Evolutionary conservation across 2,329 filamentous ascomycete genomes (phyloP).

Genomic region (Dichotomopilus funicola): DNA sequence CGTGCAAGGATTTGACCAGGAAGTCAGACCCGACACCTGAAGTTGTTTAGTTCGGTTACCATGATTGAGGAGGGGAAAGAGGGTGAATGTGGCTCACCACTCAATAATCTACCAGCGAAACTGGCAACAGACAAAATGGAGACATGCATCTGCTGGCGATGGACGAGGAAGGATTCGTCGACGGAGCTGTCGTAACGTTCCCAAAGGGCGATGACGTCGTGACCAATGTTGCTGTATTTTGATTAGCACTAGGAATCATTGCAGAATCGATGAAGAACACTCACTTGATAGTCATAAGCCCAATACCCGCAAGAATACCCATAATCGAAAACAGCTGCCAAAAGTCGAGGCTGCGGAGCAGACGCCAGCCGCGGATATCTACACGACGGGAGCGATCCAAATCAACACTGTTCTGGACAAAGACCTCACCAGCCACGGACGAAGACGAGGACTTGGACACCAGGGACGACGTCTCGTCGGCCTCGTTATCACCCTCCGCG

Average conservation of each 20-base stretch:
- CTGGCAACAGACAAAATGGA: conserved; percentile 87
- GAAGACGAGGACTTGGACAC: conserved; percentile 60
- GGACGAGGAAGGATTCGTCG: conserved; percentile 66
- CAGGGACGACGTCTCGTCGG: conserved; percentile 75
- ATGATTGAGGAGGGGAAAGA: neutral
- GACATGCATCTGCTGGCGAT: conserved; percentile 84
- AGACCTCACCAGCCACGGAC: conserved; percentile 43
- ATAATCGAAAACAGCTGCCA: conserved; percentile 88
- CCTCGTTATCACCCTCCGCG: conserved; percentile 23
- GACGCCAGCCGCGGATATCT: conserved; percentile 81
- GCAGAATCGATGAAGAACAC: conserved; percentile 28
- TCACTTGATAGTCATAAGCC: conserved; percentile 98
- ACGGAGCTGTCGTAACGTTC: conserved; percentile 71
- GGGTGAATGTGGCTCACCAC: conserved; percentile 46
- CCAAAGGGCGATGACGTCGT: conserved; percentile 84
- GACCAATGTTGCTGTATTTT: conserved; percentile 75
- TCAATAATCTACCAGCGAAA: conserved; percentile 73
- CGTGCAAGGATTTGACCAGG: conserved; percentile 71
- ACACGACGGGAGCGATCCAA: conserved; percentile 68
- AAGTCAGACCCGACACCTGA: conserved; percentile 80
- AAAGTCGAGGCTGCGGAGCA: conserved; percentile 70
- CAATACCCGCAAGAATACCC: conserved; percentile 85
- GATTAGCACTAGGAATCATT: conserved; percentile 3
- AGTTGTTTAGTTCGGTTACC: neutral
- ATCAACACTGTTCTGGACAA: conserved; percentile 58